Evolutionary conservation across 2,329 filamentous ascomycete genomes (phyloP).

Genomic region (Pochonia chlamydosporia): DNA sequence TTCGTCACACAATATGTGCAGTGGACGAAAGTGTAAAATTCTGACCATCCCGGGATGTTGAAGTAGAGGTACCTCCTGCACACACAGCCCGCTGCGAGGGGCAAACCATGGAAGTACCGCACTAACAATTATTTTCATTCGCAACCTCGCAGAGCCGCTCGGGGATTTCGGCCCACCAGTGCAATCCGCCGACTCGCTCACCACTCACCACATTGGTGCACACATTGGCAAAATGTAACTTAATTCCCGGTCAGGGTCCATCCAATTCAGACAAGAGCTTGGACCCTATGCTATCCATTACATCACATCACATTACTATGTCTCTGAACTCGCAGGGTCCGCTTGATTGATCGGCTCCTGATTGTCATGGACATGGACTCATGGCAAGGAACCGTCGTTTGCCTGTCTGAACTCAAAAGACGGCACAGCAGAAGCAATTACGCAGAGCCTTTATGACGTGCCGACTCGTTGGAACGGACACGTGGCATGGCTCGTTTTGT

Average conservation of each 20-base stretch:
- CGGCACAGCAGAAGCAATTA: too few species aligned
- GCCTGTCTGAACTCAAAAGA: too few species aligned
- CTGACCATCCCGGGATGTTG: slow-evolving; percentile 22
- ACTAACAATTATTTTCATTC: slow-evolving; percentile 29
- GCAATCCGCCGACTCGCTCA: neutral
- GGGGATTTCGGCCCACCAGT: slow-evolving; percentile 1
- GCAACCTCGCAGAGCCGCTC: slow-evolving; percentile 9
- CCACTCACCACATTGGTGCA: neutral
- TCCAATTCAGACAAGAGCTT: slow-evolving; percentile 1
- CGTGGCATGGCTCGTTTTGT: slow-evolving; percentile 7
- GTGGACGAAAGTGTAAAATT: slow-evolving; percentile 20
- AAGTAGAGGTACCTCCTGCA: slow-evolving; percentile 21
- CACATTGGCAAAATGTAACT: neutral
- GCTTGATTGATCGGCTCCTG: neutral
- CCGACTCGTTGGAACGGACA: slow-evolving; percentile 6
- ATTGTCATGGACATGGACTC: too few species aligned
- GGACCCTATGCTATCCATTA: neutral
- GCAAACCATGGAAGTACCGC: slow-evolving; percentile 25
- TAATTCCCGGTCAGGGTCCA: too few species aligned
- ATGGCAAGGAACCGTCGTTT: too few species aligned
- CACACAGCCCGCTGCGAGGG: slow-evolving; percentile 16
- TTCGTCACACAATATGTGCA: neutral
- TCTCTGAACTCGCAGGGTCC: neutral
- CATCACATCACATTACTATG: neutral
- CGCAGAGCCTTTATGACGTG: neutral